phyloP scores from a whole-genome alignment of 2,329 filamentous ascomycete genomes.

The Cladobotryum protrusum region DNA sequence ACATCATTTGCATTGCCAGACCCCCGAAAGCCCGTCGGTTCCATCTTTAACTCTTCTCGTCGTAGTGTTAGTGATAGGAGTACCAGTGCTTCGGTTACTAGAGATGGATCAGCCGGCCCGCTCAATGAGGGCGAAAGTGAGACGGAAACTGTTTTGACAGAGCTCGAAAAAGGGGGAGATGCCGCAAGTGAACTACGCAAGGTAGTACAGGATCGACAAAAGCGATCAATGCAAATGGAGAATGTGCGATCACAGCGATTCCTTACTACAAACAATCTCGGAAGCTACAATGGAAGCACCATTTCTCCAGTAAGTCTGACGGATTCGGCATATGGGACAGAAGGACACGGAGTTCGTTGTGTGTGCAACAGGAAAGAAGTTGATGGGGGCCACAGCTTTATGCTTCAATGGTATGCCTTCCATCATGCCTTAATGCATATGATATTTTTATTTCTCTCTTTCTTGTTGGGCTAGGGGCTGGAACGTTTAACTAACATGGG shows the following conservation, averaged over 20 bases:
- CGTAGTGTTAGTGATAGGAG: conserved; percentile 46
- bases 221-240: conserved; percentile 29
- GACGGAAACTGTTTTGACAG: conserved; percentile 51
- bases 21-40: conserved; percentile 42
- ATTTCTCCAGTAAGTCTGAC: conserved; percentile 48
- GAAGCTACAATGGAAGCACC: conserved; percentile 30
- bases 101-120: conserved; percentile 31
- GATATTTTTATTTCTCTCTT: background rate
- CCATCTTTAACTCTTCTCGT: conserved; percentile 41
- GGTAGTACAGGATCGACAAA: conserved; percentile 47
- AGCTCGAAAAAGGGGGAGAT: conserved; percentile 42
- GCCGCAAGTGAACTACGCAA: conserved; percentile 56
- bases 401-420: conserved; percentile 58
- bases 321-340: conserved; percentile 39
- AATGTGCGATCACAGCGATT: conserved; percentile 28
- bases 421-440: background rate
- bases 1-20: conserved; percentile 52
- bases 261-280: conserved; percentile 24
- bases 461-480: background rate
- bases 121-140: conserved; percentile 48
- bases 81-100: conserved; percentile 31
- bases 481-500: conserved; percentile 1
- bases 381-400: conserved; percentile 45
- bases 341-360: conserved; percentile 46
- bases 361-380: conserved; percentile 44